Conservation (phyloP, 148 eudicot genomes). For the Nyssa sinensis region DNA sequence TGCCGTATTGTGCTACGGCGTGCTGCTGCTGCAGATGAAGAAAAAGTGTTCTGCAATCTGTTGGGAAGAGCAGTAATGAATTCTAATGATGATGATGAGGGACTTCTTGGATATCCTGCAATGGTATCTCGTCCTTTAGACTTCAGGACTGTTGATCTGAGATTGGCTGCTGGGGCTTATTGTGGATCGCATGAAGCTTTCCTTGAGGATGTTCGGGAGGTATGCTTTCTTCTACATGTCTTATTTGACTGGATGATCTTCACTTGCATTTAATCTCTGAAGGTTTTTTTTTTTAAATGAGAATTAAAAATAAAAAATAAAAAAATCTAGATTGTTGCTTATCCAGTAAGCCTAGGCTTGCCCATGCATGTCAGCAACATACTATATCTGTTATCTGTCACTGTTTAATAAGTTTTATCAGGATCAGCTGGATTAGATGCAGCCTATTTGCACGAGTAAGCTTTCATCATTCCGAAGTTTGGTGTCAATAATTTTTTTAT, state of each 20-base stretch:
- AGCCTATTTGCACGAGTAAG: too few relatives aligned
- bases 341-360: not conserved
- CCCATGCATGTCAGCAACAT: not conserved
- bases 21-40: conserved; percentile 42
- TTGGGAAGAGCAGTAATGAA: conserved; percentile 40
- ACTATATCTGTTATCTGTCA: too few relatives aligned
- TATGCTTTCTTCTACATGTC: conserved; percentile 6
- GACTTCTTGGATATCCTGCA: conserved; percentile 52
- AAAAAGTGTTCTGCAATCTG: conserved; percentile 49
- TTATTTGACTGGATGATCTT: not conserved
- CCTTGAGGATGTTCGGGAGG: conserved; percentile 59
- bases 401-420: too few relatives aligned
- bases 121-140: conserved; percentile 61
- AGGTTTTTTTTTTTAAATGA: too few relatives aligned
- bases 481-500: too few relatives aligned
- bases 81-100: conserved; percentile 48
- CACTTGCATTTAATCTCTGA: not conserved
- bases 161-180: conserved; percentile 53
- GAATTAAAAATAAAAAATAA: too few relatives aligned
- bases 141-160: conserved; percentile 53
- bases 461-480: too few relatives aligned
- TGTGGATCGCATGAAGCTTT: conserved; percentile 58
- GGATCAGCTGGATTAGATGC: too few relatives aligned
- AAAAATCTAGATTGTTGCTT: not conserved
- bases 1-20: conserved; percentile 57